A percentile compares a stretch with the other conserved stretches of the same genome.
phyloP scores from a whole-genome alignment of 495 filamentous ascomycete species.

The Tuber umbilicatum region DNA sequence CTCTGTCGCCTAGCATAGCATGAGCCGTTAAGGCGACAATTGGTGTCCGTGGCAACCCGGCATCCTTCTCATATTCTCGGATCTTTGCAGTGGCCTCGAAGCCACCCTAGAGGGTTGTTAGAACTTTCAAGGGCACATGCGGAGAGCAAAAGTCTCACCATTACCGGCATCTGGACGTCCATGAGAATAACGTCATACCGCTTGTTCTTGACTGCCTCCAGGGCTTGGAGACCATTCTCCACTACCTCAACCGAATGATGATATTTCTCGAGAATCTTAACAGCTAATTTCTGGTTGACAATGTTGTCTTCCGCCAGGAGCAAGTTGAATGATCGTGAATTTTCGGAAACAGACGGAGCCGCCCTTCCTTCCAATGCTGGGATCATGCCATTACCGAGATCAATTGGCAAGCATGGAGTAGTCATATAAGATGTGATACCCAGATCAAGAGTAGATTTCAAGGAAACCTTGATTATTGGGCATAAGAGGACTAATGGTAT shows the following conservation, averaged over 20 bases:
- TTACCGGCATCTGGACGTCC: slow-evolving; percentile 99
- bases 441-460: slow-evolving; percentile 91
- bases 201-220: slow-evolving; percentile 80
- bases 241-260: slow-evolving; percentile 95
- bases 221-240: slow-evolving; percentile 85
- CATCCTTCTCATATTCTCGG: slow-evolving; percentile 80
- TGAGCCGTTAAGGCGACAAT: slow-evolving; percentile 97
- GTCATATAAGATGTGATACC: slow-evolving; percentile 99
- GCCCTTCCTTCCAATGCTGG: slow-evolving; percentile 94
- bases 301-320: slow-evolving; percentile 95
- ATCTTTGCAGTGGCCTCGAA: slow-evolving; percentile 98
- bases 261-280: slow-evolving; percentile 97
- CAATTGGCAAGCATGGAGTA: slow-evolving; percentile 87
- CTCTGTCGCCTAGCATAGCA: slow-evolving; percentile 97
- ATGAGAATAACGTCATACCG: slow-evolving; percentile 96
- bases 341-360: slow-evolving; percentile 83
- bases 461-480: slow-evolving; percentile 80
- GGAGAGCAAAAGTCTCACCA: slow-evolving; percentile 52
- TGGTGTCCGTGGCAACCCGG: slow-evolving; percentile 71
- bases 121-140: slow-evolving; percentile 1
- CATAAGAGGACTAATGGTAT: slow-evolving; percentile 92
- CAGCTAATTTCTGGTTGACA: slow-evolving; percentile 91
- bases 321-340: slow-evolving; percentile 93
- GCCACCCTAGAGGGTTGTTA: slow-evolving; percentile 58
- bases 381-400: slow-evolving; percentile 96